phyloP scores from a whole-genome alignment of 768 basidiomycete genomes.

The Ramaria sp. region DNA sequence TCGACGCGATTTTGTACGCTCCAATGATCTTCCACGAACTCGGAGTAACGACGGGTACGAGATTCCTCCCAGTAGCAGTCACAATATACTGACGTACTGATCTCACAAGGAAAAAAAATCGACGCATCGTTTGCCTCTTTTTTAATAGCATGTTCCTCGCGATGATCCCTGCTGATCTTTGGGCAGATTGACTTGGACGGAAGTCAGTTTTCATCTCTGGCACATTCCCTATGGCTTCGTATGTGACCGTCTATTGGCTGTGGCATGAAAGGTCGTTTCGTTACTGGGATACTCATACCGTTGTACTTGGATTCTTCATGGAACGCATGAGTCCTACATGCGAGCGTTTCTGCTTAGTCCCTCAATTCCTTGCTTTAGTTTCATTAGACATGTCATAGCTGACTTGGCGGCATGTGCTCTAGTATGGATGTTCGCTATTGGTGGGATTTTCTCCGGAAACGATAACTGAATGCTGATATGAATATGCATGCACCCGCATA shows the following conservation, averaged over 20 bases:
- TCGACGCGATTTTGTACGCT: slow-evolving; percentile 49
- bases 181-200: slow-evolving; percentile 65
- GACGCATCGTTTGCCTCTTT: background rate
- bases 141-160: slow-evolving; percentile 52
- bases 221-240: slow-evolving; percentile 62
- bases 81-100: no score
- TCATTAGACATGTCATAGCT: slow-evolving; percentile 31
- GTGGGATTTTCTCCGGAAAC: slow-evolving; percentile 16
- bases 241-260: slow-evolving; percentile 14
- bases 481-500: background rate
- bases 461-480: background rate
- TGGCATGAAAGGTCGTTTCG: slow-evolving; percentile 39
- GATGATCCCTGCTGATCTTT: slow-evolving; percentile 75
- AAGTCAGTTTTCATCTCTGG: slow-evolving; percentile 64
- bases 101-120: no score
- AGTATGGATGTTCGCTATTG: slow-evolving; percentile 69
- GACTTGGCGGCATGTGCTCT: slow-evolving; percentile 64
- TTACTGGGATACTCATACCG: slow-evolving; percentile 55
- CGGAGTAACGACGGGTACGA: slow-evolving; percentile 49
- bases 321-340: slow-evolving; percentile 25
- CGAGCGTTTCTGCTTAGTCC: background rate
- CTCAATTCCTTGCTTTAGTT: background rate
- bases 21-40: slow-evolving; percentile 56
- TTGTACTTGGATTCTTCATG: slow-evolving; percentile 49
- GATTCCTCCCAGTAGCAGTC: no score